Conservation (phyloP, 208 protist species). For the Crithidia brevicula region DNA sequence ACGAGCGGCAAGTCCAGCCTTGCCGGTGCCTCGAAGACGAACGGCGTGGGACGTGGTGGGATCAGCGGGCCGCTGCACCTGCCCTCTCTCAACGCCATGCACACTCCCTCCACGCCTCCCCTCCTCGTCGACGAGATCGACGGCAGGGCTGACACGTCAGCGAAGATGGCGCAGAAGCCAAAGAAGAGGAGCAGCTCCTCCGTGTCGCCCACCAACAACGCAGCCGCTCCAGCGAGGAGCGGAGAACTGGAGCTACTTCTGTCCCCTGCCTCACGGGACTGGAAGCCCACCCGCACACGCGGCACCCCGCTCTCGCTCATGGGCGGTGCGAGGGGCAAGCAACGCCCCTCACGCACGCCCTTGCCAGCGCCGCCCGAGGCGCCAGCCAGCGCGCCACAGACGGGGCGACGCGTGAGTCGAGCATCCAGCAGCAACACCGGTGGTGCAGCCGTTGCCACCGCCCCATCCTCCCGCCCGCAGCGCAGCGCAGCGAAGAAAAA, state of each 20-base stretch:
- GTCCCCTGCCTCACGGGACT: no score
- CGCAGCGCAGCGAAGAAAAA: background rate
- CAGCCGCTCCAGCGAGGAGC: no score
- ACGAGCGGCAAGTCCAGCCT: background rate
- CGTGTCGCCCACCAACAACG: no score
- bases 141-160: no score
- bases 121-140: no score
- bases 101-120: background rate
- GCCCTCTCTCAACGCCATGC: background rate
- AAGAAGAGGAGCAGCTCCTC: no score
- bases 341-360: background rate
- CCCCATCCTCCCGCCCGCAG: background rate
- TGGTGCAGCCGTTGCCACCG: background rate
- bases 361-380: conserved; percentile 2
- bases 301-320: conserved; percentile 16
- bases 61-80: background rate
- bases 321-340: background rate
- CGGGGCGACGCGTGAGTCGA: background rate
- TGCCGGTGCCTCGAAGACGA: no score
- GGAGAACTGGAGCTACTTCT: no score
- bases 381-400: conserved; percentile 6
- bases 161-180: no score
- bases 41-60: background rate
- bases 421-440: background rate
- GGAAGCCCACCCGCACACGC: conserved; percentile 1